Evolutionary conservation across 805 yeast genomes (phyloP).

Genomic region (Torulaspora franciscae): DNA sequence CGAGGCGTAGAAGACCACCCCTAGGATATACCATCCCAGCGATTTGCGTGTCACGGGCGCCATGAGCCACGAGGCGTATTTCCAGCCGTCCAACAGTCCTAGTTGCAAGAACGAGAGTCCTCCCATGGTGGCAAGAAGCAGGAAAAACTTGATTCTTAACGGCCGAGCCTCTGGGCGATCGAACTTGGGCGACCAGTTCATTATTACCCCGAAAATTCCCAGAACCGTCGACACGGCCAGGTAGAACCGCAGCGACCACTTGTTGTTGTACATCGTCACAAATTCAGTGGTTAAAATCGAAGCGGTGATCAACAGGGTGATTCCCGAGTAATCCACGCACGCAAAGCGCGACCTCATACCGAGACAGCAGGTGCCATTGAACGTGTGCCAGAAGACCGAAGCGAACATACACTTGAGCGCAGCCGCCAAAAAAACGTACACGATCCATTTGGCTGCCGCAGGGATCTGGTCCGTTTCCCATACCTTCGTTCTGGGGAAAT

Average conservation of each 20-base stretch:
- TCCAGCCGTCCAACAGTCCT: conserved; percentile 51
- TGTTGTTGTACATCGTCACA: conserved; percentile 51
- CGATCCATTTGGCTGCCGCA: conserved; percentile 35
- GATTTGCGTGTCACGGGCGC: conserved; percentile 63
- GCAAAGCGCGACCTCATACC: conserved; percentile 69
- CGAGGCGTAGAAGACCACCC: conserved; percentile 83
- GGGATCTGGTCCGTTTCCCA: conserved; percentile 46
- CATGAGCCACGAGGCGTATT: conserved; percentile 50
- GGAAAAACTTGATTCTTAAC: conserved; percentile 72
- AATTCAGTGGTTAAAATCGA: conserved; percentile 85
- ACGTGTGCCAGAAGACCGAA: conserved; percentile 89
- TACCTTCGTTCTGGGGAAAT: conserved; percentile 58
- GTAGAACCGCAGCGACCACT: conserved; percentile 36
- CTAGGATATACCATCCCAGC: conserved; percentile 67
- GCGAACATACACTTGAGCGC: conserved; percentile 72
- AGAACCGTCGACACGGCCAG: conserved; percentile 58
- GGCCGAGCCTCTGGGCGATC: conserved; percentile 83
- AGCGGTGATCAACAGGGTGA: conserved; percentile 82
- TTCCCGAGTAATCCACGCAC: conserved; percentile 93
- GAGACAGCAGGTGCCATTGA: conserved; percentile 66
- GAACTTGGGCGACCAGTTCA: conserved; percentile 91
- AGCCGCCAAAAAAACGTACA: conserved; percentile 63
- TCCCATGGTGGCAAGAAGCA: conserved; percentile 74
- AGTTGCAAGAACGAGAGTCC: conserved; percentile 54
- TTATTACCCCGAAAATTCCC: conserved; percentile 65